Base-by-base conservation (phyloP, 495 filamentous ascomycete genomes). In the Penicillium maclennaniae region DNA sequence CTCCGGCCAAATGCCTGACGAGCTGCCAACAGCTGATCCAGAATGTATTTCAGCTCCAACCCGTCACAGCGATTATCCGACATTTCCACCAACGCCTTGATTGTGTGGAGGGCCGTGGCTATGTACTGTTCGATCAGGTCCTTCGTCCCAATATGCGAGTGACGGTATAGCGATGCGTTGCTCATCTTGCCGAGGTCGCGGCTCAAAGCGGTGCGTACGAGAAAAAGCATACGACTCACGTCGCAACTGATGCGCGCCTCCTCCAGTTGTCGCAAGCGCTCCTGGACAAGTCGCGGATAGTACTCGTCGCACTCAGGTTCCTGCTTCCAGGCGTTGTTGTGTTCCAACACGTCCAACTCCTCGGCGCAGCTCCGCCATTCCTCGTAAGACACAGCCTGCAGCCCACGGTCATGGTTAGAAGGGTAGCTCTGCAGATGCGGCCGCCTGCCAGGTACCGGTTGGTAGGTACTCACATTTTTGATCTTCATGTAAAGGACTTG, bases 1-100 rank as follows among this genome's bases (percentile, higher is more conserved):
- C 87, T 96, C 46, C 92, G 79, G 10, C 92, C 92, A 67, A 92
- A 97, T 8, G 89, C 87, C 67, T 95, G 90, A 47, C 90, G 79
- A 5, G 91, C 83, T 40, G 82, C 84, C 16, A 95, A 69, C 55
- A 97, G 73, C 54, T 84, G 81, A 49, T 92, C 87, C 23, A 88
- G 73, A 23, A 96, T 79, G 54, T 87, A 82, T 49, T 83, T 79
- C 27, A 85, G 60, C 54, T 87, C 80, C 37, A 86, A 46, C 14
- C 73, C 77, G 53, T 81, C 71, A 27, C 75, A 76, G 27, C 74
- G 75, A 51, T 77, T 70, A 58, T 78, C 76, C 36, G 83, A 85
- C 16, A 84, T 69, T 26, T 88, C 81, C 19, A 93, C 78, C 42
- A 96, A 65, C 3, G 83, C 76, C 4, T 80, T 69, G 54, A 96